phyloP scores from a whole-genome alignment of 345 rosid genomes.

The Aquilaria sinensis region DNA sequence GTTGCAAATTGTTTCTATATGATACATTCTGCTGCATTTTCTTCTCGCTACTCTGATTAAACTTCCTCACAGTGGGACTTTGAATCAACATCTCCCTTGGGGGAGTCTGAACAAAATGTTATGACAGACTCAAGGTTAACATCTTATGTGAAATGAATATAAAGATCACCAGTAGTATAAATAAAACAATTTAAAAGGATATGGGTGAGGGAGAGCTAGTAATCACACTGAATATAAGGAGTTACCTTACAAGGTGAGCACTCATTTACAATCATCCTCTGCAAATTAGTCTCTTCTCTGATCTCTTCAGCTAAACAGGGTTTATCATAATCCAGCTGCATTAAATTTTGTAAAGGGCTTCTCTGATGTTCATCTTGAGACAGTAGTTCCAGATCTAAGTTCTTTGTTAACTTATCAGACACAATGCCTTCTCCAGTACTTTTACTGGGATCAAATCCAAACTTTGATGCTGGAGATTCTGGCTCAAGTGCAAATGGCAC shows the following conservation, averaged over 20 bases:
- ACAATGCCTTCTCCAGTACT: conserved; percentile 14
- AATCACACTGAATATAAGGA: neutral
- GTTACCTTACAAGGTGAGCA: conserved; percentile 35
- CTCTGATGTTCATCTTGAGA: conserved; percentile 19
- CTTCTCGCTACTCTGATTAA: conserved; percentile 16
- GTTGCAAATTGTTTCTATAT: conserved; percentile 16
- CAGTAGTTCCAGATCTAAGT: conserved; percentile 23
- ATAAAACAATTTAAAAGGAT: too few relatives aligned
- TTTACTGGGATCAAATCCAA: conserved; percentile 14
- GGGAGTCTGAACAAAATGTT: conserved; percentile 27
- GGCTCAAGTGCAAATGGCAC: conserved; percentile 9
- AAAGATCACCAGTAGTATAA: neutral
- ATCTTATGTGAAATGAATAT: conserved; percentile 15
- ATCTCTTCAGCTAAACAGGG: conserved; percentile 19
- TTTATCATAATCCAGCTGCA: conserved; percentile 23
- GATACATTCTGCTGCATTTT: conserved; percentile 20
- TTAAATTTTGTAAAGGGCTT: conserved; percentile 20
- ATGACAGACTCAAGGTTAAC: conserved; percentile 17
- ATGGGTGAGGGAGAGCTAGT: conserved; percentile 7
- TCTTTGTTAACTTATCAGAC: conserved; percentile 24
- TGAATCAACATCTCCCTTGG: conserved; percentile 15
- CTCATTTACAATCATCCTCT: conserved; percentile 27
- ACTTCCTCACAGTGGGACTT: conserved; percentile 25
- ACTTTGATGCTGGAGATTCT: conserved; percentile 14
- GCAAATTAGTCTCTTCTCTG: conserved; percentile 22